These are phyloP conservation scores for Zygosaccharomyces sapae DNA, from an alignment of 1,139 yeast genomes.

Conservation along the genomic window DNA sequence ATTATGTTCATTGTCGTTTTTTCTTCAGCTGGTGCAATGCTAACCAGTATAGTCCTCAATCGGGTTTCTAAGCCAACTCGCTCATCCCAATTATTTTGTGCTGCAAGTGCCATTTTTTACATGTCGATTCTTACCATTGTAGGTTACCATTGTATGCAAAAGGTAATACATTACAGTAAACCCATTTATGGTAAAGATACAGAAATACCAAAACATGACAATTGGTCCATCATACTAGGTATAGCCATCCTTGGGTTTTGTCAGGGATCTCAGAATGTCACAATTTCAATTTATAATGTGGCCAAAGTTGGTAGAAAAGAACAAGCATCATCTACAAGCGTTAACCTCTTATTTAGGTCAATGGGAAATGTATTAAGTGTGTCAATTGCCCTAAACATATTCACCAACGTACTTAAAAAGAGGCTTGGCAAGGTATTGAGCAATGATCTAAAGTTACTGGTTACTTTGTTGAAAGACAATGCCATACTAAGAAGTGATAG, in stretches of 20 bases:
- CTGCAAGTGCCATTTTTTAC: slow-evolving; percentile 10
- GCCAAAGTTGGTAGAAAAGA: slow-evolving; percentile 40
- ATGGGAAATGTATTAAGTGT: slow-evolving; percentile 42
- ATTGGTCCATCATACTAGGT: slow-evolving; percentile 36
- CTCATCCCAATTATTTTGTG: slow-evolving; percentile 7
- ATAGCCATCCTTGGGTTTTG: slow-evolving; percentile 40
- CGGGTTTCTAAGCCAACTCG: slow-evolving; percentile 8
- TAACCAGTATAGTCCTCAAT: slow-evolving; percentile 11
- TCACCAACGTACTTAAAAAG: slow-evolving; percentile 8
- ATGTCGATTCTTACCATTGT: slow-evolving; percentile 9
- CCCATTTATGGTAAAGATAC: slow-evolving; percentile 7
- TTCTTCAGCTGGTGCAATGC: slow-evolving; percentile 12
- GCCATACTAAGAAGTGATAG: slow-evolving; percentile 7
- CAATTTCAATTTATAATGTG: slow-evolving; percentile 42
- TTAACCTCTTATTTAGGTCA: slow-evolving; percentile 33
- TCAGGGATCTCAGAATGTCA: slow-evolving; percentile 46
- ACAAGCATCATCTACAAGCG: slow-evolving; percentile 41
- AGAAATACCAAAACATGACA: not conserved
- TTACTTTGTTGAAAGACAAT: slow-evolving; percentile 9
- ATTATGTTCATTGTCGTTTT: slow-evolving; percentile 11
- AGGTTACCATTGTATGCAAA: slow-evolving; percentile 7
- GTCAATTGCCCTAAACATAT: slow-evolving; percentile 37
- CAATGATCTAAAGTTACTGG: slow-evolving; percentile 7
- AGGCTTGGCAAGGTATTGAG: slow-evolving; percentile 1
- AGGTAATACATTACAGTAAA: slow-evolving; percentile 4